phyloP scores from a whole-genome alignment of 2,329 filamentous ascomycete species.

The Falciphora oryzae region DNA sequence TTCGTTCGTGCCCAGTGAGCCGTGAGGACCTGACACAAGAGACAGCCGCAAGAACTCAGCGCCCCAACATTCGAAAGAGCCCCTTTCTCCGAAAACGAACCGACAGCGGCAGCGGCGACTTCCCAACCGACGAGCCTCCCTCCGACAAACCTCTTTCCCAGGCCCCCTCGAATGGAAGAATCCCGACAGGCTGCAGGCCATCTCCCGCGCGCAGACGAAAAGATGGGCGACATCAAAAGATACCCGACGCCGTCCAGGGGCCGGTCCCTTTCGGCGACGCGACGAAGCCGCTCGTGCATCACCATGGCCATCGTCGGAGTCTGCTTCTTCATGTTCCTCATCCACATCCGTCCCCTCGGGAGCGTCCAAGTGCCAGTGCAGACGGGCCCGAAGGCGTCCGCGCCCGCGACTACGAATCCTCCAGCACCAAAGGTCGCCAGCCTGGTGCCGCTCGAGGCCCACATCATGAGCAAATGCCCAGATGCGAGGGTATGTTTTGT shows the following conservation, averaged over 20 bases:
- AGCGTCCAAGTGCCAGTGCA: constrained; percentile 7
- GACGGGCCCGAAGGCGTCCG: constrained; percentile 11
- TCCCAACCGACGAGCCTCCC: not conserved
- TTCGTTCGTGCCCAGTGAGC: no score
- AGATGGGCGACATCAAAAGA: constrained; percentile 17
- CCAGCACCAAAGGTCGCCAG: constrained; percentile 7
- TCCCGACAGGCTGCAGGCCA: not conserved
- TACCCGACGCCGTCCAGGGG: constrained; percentile 7
- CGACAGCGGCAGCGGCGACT: no score
- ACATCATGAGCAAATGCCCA: constrained; percentile 97
- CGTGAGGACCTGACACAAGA: no score
- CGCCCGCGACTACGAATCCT: not conserved
- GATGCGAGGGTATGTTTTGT: constrained; percentile 59
- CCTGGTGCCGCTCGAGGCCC: constrained; percentile 76
- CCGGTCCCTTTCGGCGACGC: constrained; percentile 7
- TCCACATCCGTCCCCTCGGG: constrained; percentile 11
- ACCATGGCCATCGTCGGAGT: constrained; percentile 12
- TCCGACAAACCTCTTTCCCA: not conserved
- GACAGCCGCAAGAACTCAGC: not conserved
- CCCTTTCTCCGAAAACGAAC: no score
- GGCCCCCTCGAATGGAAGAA: not conserved
- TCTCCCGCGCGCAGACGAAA: not conserved
- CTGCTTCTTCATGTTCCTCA: constrained; percentile 12
- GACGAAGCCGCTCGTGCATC: constrained; percentile 11
- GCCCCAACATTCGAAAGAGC: not conserved